Evolutionary conservation across 805 yeast genomes (phyloP).

Genomic region (Candida hispaniensis): DNA sequence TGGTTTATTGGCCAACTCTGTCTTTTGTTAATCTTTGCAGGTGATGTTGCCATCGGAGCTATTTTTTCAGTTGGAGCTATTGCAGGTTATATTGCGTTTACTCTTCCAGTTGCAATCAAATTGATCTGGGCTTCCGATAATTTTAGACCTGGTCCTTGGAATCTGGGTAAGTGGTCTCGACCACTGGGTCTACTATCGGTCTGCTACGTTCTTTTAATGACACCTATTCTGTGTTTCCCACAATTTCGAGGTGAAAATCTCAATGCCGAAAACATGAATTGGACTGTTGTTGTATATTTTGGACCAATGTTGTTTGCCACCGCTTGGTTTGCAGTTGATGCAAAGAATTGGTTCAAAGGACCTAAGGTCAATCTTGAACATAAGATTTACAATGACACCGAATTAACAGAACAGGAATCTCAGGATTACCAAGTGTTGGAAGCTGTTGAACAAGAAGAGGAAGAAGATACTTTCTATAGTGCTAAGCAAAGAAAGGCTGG

Average conservation of each 20-base stretch:
- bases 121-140: conserved; percentile 42
- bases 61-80: conserved; percentile 66
- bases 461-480: no score
- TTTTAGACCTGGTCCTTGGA: conserved; percentile 59
- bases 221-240: conserved; percentile 53
- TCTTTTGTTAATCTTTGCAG: conserved; percentile 49
- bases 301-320: conserved; percentile 47
- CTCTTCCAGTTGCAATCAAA: conserved; percentile 51
- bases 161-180: conserved; percentile 43
- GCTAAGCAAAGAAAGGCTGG: no score
- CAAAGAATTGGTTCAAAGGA: conserved; percentile 50
- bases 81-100: conserved; percentile 55
- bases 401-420: conserved; percentile 14
- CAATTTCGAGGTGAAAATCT: conserved; percentile 33
- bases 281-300: conserved; percentile 53
- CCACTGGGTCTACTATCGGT: conserved; percentile 41
- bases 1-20: conserved; percentile 44
- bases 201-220: conserved; percentile 44
- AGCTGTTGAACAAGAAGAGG: no score
- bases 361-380: conserved; percentile 45
- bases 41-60: conserved; percentile 56
- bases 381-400: conserved; percentile 21
- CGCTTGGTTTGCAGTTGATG: conserved; percentile 42
- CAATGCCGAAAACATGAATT: conserved; percentile 41
- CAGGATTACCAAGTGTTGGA: no score